phyloP scores from a whole-genome alignment of 768 basidiomycete species.

The Trametopsis cervina region DNA sequence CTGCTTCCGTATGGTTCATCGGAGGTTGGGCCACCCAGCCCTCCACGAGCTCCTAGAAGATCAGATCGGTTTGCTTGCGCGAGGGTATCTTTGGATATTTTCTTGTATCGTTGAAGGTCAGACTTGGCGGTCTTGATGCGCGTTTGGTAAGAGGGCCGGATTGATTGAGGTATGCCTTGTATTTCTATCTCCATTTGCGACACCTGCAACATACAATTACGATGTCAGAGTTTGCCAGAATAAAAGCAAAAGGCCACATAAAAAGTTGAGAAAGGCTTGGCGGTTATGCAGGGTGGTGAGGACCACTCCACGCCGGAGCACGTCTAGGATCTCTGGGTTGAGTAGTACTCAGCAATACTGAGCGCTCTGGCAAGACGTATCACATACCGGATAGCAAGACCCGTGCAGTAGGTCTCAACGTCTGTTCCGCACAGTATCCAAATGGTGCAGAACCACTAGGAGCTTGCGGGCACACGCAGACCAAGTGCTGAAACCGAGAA shows the following conservation, averaged over 20 bases:
- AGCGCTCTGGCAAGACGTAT: too few relatives aligned
- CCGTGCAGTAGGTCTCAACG: too few relatives aligned
- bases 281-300: not conserved
- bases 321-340: too few relatives aligned
- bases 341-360: too few relatives aligned
- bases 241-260: too few relatives aligned
- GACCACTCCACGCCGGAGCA: not conserved
- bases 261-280: too few relatives aligned
- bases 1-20: conserved; percentile 78
- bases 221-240: too few relatives aligned
- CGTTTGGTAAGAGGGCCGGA: conserved; percentile 68
- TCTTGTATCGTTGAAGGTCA: conserved; percentile 74
- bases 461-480: too few relatives aligned
- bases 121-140: conserved; percentile 72
- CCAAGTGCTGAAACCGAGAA: too few relatives aligned
- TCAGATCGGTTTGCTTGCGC: conserved; percentile 66
- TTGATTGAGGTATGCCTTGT: conserved; percentile 84
- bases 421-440: too few relatives aligned
- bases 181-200: conserved; percentile 99
- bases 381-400: too few relatives aligned
- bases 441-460: too few relatives aligned
- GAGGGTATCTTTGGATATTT: conserved; percentile 67
- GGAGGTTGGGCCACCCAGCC: conserved; percentile 37
- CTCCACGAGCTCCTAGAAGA: conserved; percentile 49
- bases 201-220: conserved; percentile 45